Base-by-base conservation (phyloP, 2,329 filamentous ascomycete species). In the Chalaropsis ovoidea region DNA sequence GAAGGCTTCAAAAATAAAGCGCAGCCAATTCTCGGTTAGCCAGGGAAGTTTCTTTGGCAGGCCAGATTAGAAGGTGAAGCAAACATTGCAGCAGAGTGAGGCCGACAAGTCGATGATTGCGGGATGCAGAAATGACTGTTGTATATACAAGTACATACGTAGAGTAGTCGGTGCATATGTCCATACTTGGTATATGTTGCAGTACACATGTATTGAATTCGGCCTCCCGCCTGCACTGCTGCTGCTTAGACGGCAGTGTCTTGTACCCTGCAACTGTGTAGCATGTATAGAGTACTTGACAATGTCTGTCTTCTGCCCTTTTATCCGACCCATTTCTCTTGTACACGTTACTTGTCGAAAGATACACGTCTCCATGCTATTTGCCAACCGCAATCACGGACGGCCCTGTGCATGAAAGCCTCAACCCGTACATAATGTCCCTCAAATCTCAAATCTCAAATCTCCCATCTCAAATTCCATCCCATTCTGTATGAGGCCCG, bases 401-500 rank as follows among this genome's bases (percentile, higher is more conserved):
- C 27, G 52, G 52, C 52, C 24, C 52, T 58, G 54, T 6, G 27
- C 54, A 58, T 58, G 54, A 39, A 54, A 58, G 27, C 54, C 27
- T 35, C 24, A 58, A 39, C 54, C 27, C 54, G 17, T 10, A 27
- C 60, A 27, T 24, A 47, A 45, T 62, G 60, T 45, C 39, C 43
- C 60, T 62, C 60, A 43, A 43, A 47, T 47, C 43, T 31, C 60
- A 62, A 62, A 45, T 27, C 45, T 15, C 60, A 62, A n/a, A n/a
- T n/a, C n/a, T n/a, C n/a, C n/a, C n/a, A 47, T 47, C 43, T 31
- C 60, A 62, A 62, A 45, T 27, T 62, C 22, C 60, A 62, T 62
- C 39, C 22, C n/a, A 27, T 47, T 62, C 39, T 62, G 39, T 43
- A 17, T 43, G 60, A 43, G 60, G 43, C 60, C 39, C 43, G 39